These are phyloP conservation scores for Ophiostoma triangulosporum DNA, from an alignment of 2,329 filamentous ascomycete genomes.

Conservation along the genomic window DNA sequence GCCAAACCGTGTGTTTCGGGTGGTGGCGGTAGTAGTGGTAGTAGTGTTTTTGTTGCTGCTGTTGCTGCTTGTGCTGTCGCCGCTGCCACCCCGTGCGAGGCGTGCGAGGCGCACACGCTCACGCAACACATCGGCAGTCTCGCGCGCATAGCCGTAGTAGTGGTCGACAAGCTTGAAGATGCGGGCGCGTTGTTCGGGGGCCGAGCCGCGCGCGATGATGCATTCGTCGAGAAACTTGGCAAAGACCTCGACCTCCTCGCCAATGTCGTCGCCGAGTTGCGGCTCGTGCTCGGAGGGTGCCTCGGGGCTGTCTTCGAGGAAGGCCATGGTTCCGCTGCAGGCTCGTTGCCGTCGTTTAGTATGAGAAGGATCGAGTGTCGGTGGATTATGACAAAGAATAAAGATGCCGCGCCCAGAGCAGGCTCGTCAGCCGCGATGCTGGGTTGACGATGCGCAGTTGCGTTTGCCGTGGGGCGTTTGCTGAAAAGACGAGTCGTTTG, in stretches of 20 bases:
- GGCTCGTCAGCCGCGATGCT: background rate
- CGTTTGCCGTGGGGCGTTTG: background rate
- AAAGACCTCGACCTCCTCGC: slow-evolving; percentile 76
- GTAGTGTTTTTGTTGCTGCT: slow-evolving; percentile 1
- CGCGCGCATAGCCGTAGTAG: slow-evolving; percentile 45
- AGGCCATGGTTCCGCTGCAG: slow-evolving; percentile 14
- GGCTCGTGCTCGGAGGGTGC: slow-evolving; percentile 11
- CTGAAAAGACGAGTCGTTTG: background rate
- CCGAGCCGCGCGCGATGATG: slow-evolving; percentile 32
- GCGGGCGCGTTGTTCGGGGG: slow-evolving; percentile 45
- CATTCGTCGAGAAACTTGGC: slow-evolving; percentile 72
- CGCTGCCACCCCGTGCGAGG: slow-evolving; percentile 15
- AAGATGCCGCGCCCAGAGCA: background rate
- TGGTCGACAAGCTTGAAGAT: slow-evolving; percentile 54
- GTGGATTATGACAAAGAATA: background rate
- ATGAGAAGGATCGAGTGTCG: background rate
- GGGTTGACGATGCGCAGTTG: background rate
- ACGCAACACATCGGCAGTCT: slow-evolving; percentile 30
- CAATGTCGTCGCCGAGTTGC: slow-evolving; percentile 32
- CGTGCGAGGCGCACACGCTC: slow-evolving; percentile 23
- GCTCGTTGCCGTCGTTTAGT: background rate
- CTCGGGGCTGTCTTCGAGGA: slow-evolving; percentile 21
- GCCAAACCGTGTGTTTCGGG: background rate
- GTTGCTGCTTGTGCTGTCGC: slow-evolving; percentile 8
- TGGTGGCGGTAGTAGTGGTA: background rate